phyloP scores from a whole-genome alignment of 2,329 filamentous ascomycete genomes.

The Chalaropsis ovoidea region DNA sequence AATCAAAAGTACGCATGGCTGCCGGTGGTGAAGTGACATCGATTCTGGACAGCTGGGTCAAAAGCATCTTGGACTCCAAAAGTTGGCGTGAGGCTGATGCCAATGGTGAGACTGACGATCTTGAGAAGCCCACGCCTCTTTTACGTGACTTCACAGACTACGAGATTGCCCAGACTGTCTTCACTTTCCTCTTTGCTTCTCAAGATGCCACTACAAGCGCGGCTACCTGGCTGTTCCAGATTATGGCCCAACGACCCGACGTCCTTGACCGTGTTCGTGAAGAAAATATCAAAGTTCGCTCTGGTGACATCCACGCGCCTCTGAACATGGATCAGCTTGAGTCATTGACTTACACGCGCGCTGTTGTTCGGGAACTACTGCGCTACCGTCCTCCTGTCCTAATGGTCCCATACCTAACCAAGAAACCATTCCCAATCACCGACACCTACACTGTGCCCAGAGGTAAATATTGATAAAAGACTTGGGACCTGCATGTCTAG shows the following conservation, averaged over 20 bases:
- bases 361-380: constrained; percentile 80
- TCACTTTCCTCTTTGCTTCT: constrained; percentile 94
- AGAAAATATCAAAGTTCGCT: constrained; percentile 70
- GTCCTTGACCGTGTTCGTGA: constrained; percentile 80
- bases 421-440: constrained; percentile 90
- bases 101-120: constrained; percentile 55
- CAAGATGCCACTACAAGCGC: constrained; percentile 95
- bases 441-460: constrained; percentile 85
- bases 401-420: constrained; percentile 91
- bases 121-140: constrained; percentile 72
- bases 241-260: constrained; percentile 87
- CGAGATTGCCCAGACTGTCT: constrained; percentile 86
- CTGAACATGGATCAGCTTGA: constrained; percentile 81
- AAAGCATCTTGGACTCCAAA: constrained; percentile 76
- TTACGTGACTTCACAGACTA: constrained; percentile 81
- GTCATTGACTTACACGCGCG: constrained; percentile 78
- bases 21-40: constrained; percentile 77
- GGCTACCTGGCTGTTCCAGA: constrained; percentile 89
- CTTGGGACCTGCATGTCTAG: background rate
- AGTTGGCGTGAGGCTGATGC: constrained; percentile 69
- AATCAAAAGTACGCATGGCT: constrained; percentile 85
- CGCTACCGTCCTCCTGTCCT: constrained; percentile 92
- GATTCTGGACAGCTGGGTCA: constrained; percentile 93
- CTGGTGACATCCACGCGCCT: constrained; percentile 59
- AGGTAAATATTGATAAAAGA: constrained; percentile 38